Base-by-base conservation (phyloP, 176 grass and related monocot genomes). In the Aegilops bicornis region DNA sequence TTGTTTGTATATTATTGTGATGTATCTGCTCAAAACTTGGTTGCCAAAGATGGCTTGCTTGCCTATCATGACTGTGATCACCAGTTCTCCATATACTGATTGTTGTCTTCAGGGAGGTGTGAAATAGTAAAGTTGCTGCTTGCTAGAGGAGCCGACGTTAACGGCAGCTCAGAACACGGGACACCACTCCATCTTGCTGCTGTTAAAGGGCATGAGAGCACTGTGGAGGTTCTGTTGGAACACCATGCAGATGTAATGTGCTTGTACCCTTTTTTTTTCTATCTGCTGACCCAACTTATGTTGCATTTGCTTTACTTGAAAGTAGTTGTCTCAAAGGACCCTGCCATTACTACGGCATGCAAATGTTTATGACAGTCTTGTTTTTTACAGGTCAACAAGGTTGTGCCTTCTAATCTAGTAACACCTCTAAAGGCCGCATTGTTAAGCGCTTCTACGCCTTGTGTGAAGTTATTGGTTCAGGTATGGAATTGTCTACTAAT, bases 121-220 rank as follows among this genome's bases (percentile, higher is more conserved):
- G 85, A 73, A 52, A 87, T 87, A 74, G 78, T 42, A 39, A 81
- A 81, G 50, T 8, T 64, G 71, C 78, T 87, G 39, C 68, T 87
- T 74, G 81, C 78, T 39, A 87, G 29, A 69, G 85, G 85, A 54
- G 85, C 85, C 64, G 17, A 74, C 1, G 58, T 81, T 50, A 40
- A 87, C 25, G 39, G 68, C 8, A 73, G 74, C 64, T 81, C 78
- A 52, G 24, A 79, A 11, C 3, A 12, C 11, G 40, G 15, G 39
- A 87, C 78, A 74, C 85, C 85, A 65, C 39, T 87, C 23, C 78
- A 64, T 64, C 16, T 76, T 29, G 73, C 73, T 52, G 25, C 73
- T 52, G 0, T 76, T 52, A 52, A 31, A 76, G 73, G 73, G 10
- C 73, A 76, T 52, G 73, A 76, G 3, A 76, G 43, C 29, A 76